phyloP scores from a whole-genome alignment of 2,329 filamentous ascomycete genomes.

The Botrytis tulipae region DNA sequence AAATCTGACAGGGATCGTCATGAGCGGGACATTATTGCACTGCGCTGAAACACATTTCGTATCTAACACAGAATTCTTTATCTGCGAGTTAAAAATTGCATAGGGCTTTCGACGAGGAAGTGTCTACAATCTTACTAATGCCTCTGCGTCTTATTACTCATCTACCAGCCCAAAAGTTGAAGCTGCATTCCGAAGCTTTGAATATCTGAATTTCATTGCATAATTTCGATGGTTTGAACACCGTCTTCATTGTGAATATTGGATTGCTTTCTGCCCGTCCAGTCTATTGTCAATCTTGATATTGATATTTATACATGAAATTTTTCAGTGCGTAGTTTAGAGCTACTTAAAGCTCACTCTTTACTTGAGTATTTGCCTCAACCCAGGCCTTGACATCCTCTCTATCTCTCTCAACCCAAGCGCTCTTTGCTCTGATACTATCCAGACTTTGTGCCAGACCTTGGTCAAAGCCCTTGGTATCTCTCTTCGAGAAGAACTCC shows the following conservation, averaged over 20 bases:
- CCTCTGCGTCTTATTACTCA: neutral
- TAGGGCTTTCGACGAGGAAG: neutral
- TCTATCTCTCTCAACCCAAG: conserved; percentile 75
- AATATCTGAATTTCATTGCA: neutral
- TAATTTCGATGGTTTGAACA: neutral
- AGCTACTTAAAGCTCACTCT: conserved; percentile 34
- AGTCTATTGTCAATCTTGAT: neutral
- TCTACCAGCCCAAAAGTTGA: neutral
- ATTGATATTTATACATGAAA: neutral
- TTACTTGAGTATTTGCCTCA: conserved; percentile 51
- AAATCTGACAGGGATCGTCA: neutral
- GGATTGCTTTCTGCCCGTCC: neutral
- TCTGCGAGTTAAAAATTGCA: neutral
- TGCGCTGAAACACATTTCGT: neutral
- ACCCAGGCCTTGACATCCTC: conserved; percentile 75
- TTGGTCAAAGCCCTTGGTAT: conserved; percentile 84
- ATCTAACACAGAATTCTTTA: neutral
- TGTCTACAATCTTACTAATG: neutral
- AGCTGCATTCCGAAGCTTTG: neutral
- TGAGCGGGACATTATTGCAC: neutral
- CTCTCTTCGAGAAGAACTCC: conserved; percentile 77
- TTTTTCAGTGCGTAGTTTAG: neutral
- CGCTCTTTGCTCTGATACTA: conserved; percentile 77
- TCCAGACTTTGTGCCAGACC: conserved; percentile 88
- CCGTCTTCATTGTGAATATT: neutral